These are phyloP conservation scores for Scedosporium boydii DNA, from an alignment of 2,329 filamentous ascomycete genomes.

Conservation along the genomic window DNA sequence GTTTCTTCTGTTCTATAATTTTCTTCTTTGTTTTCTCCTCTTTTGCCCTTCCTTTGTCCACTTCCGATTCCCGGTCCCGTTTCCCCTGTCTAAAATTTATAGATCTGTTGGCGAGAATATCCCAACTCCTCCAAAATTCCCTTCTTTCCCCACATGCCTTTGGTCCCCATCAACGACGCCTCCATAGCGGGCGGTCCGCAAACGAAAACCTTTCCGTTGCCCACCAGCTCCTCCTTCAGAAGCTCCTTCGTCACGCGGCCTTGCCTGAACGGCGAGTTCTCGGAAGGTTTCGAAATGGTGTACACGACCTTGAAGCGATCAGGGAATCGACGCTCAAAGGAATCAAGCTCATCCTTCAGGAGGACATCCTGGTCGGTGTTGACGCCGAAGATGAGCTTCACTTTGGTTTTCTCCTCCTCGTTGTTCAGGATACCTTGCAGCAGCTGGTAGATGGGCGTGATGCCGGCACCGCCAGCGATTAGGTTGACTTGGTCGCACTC, in stretches of 20 bases:
- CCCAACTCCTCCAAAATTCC: slow-evolving; percentile 50
- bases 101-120: slow-evolving; percentile 45
- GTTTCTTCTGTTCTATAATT: slow-evolving; percentile 4
- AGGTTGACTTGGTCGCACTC: slow-evolving; percentile 45
- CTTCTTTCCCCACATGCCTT: slow-evolving; percentile 15
- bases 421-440: slow-evolving; percentile 52
- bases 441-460: slow-evolving; percentile 62
- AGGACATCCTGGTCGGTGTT: slow-evolving; percentile 53
- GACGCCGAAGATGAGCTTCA: slow-evolving; percentile 58
- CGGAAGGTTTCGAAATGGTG: slow-evolving; percentile 39
- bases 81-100: slow-evolving; percentile 37
- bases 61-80: no score
- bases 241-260: slow-evolving; percentile 51
- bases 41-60: no score
- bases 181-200: slow-evolving; percentile 64
- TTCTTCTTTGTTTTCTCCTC: no score
- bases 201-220: slow-evolving; percentile 51
- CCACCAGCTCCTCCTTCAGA: slow-evolving; percentile 36
- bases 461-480: slow-evolving; percentile 62
- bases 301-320: slow-evolving; percentile 49
- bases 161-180: slow-evolving; percentile 38
- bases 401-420: slow-evolving; percentile 49
- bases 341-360: slow-evolving; percentile 46
- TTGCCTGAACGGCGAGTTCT: slow-evolving; percentile 32
- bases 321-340: slow-evolving; percentile 39